These are phyloP conservation scores for Fraxinus latifolia DNA, from an alignment of 305 asterid genomes.

Conservation along the genomic window DNA sequence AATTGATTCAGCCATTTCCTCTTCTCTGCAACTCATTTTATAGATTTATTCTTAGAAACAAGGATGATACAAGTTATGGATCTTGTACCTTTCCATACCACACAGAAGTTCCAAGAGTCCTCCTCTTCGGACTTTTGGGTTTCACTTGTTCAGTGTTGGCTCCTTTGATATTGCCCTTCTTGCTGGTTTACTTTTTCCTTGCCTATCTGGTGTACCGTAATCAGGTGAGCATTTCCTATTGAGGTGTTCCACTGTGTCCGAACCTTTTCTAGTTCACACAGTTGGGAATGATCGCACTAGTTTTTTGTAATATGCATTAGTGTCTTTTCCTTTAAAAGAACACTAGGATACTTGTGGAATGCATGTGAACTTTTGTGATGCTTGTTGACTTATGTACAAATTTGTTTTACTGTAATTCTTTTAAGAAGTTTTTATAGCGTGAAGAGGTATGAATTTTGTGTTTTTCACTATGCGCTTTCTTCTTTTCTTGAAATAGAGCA, in stretches of 20 bases:
- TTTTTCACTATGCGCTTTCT: not conserved
- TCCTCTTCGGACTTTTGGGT: constrained; percentile 76
- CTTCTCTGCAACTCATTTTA: constrained; percentile 61
- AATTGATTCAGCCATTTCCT: constrained; percentile 77
- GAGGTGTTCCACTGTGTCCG: not conserved
- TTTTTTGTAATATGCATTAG: not conserved
- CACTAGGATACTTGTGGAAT: not conserved
- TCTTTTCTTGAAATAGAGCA: not conserved
- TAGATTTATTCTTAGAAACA: constrained; percentile 53
- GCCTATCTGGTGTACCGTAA: constrained; percentile 90
- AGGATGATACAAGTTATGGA: constrained; percentile 54
- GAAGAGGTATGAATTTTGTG: not conserved
- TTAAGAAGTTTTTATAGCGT: not conserved
- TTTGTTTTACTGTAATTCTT: not conserved
- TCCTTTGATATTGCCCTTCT: constrained; percentile 78
- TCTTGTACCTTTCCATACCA: constrained; percentile 82
- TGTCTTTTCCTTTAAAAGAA: not conserved
- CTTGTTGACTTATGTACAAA: not conserved
- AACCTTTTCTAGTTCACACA: not conserved
- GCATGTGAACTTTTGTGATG: not conserved
- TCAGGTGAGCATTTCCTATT: constrained; percentile 46
- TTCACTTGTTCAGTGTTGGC: constrained; percentile 74
- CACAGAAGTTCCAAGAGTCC: constrained; percentile 88
- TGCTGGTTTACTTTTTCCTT: constrained; percentile 79
- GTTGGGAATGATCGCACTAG: not conserved